Base-by-base conservation (phyloP, 164 flowering plant species). In the Nymphaea colorata region DNA sequence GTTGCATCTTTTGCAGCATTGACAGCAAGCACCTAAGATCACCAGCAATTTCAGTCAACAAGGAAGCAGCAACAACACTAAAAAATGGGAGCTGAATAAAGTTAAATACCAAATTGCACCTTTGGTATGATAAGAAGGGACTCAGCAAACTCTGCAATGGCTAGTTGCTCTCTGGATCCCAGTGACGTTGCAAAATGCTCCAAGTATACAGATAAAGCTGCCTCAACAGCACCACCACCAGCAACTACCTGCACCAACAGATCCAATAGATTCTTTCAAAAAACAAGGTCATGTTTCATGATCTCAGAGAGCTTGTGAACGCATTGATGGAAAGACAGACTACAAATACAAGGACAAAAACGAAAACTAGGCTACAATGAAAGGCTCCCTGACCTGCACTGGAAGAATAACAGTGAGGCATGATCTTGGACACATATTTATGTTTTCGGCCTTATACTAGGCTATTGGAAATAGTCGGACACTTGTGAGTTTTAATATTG, bases 1-100 rank as follows among this genome's bases (percentile, higher is more conserved):
- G 99, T 90, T 5, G 99, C 92, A 78, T 94, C 99, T 79, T 92
- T 91, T 6, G 99, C 99, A 80, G 99, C 99, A 86, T 95, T 95
- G 17, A 95, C 99, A 62, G 99, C 85, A 74, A 95, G 98, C 59
- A 95, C 94, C 99, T 94, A 79, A 51, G 70, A 16, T 45, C 43
- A 42, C 18, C 44, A 70, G 12, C 36, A 61, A 61, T 12, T 44
- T 72, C 43, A 62, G 59, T 11, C 66, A 10, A 11, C 55, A 44
- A 66, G 42, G 59, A 43, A 7, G 57, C 41, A 61, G 64, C 11
- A 61, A 17, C 64, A 61, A 61, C 64, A 61, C 11, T 7, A 55
- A 61, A 8, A 41, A 17, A 17, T 4, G 3, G 64, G 41, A 61
- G 42, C 4, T 17, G 42, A 55, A 8, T 55, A 55, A 55, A 25